Conservation (phyloP, 495 filamentous ascomycete species). For the Xylaria curta region DNA sequence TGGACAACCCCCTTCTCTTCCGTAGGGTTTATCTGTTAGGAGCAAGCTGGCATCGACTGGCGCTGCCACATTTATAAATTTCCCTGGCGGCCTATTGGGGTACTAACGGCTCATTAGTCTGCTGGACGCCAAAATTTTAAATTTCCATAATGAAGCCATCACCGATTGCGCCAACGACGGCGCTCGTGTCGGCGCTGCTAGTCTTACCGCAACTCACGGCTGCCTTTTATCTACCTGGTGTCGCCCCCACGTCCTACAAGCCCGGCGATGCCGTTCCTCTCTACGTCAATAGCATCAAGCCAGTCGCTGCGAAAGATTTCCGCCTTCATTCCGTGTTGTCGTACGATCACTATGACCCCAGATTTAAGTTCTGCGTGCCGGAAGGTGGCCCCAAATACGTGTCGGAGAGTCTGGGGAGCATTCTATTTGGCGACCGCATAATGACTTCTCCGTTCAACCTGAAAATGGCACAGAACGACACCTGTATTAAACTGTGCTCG, state of each 20-base stretch:
- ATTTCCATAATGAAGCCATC: slow-evolving; percentile 49
- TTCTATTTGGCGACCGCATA: slow-evolving; percentile 95
- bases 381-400: slow-evolving; percentile 74
- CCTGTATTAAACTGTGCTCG: slow-evolving; percentile 79
- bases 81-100: background rate
- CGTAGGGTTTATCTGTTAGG: background rate
- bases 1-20: too few species aligned
- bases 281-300: slow-evolving; percentile 90
- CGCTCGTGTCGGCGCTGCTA: slow-evolving; percentile 53
- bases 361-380: slow-evolving; percentile 86
- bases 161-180: slow-evolving; percentile 54
- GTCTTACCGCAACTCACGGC: slow-evolving; percentile 61
- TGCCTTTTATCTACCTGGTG: slow-evolving; percentile 95
- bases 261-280: slow-evolving; percentile 79
- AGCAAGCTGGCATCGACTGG: background rate
- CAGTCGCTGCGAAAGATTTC: slow-evolving; percentile 75
- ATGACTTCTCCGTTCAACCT: slow-evolving; percentile 89
- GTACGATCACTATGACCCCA: slow-evolving; percentile 91
- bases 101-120: background rate
- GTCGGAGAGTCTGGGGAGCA: slow-evolving; percentile 90
- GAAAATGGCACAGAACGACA: slow-evolving; percentile 81
- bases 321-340: slow-evolving; percentile 88
- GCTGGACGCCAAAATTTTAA: background rate
- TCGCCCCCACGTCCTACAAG: slow-evolving; percentile 92
- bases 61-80: background rate